Evolutionary conservation across 768 basidiomycete genomes (phyloP), one percentile per base, ranked within the genome.

Genomic region (Lactifluus piperatus): DNA sequence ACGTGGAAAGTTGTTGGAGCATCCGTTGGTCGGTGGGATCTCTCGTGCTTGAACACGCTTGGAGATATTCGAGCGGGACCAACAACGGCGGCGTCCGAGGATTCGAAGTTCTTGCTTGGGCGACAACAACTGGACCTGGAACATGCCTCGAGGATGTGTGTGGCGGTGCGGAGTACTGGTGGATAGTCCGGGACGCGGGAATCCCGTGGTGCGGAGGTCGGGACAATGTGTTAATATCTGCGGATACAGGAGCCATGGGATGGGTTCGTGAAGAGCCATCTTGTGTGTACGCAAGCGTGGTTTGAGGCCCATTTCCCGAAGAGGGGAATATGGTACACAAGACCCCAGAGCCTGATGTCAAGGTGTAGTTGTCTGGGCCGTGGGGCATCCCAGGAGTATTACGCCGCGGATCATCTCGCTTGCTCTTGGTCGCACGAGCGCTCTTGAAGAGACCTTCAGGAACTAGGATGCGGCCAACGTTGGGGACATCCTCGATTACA

Each of bases 361-460:
- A 20, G 22, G 56, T 5, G 30, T 52, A 63, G 32, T 49, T 51
- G 29, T 65, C 62, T 45, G 64, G 51, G 8, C 57, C 54, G 3
- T 41, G 27, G 14, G 62, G 18, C 24, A 46, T 45, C 3, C 51
- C 54, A 2, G 47, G 9, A n/a, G 43, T 18, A 27, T 32, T 59
- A 29, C 64, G 64, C 36, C 41, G 53, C 11, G 54, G 48, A 43
- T 63, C 62, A 39, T 65, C 64, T 45, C 55, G 46, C 47, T 52
- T 64, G 47, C 51, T 56, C 52, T 65, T 65, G 16, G 36, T 44
- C 29, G 64, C 62, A 13, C 64, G 50, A 27, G 64, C 64, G 49
- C 83, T 86, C 66, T 80, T 81, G 72, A 88, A 89, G 51, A 81
- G 70, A 13, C 81, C 84, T 0, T 83, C 77, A 2, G 88, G 86